These are phyloP conservation scores for Escovopsis weberi DNA, from an alignment of 2,329 filamentous ascomycete genomes.

Conservation along the genomic window DNA sequence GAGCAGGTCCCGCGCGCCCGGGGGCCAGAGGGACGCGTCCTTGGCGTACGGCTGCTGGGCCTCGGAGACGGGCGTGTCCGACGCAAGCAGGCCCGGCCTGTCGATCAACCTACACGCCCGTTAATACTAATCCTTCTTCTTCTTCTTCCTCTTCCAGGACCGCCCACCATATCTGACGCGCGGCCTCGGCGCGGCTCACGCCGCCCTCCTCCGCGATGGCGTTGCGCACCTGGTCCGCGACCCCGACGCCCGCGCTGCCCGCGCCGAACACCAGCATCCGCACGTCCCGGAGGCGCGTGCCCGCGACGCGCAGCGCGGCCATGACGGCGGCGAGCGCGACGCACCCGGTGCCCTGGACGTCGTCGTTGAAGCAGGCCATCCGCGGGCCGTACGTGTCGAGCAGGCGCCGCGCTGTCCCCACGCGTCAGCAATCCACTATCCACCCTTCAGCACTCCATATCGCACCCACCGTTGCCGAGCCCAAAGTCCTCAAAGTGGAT, in stretches of 20 bases:
- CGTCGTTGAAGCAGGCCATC: conserved; percentile 81
- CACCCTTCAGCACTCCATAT: not conserved
- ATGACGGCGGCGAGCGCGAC: conserved; percentile 75
- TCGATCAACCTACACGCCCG: conserved; percentile 51
- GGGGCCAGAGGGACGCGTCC: conserved; percentile 47
- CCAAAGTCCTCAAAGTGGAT: conserved; percentile 90
- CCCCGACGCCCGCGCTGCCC: conserved; percentile 70
- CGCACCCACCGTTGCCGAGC: conserved; percentile 43
- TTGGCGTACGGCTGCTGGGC: conserved; percentile 57
- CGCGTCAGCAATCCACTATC: no score
- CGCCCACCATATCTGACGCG: conserved; percentile 58
- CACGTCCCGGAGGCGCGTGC: conserved; percentile 50
- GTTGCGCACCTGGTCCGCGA: conserved; percentile 71
- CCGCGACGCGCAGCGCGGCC: conserved; percentile 56
- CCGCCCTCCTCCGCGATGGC: conserved; percentile 56
- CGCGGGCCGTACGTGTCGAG: conserved; percentile 60
- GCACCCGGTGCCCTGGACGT: conserved; percentile 79
- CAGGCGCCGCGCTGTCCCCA: conserved; percentile 45
- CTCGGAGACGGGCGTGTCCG: conserved; percentile 44
- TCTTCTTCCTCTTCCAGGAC: no score
- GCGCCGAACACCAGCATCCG: conserved; percentile 66
- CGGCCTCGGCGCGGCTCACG: conserved; percentile 58
- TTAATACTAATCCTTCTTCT: not conserved
- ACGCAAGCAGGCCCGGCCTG: conserved; percentile 61
- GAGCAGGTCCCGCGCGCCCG: conserved; percentile 42